phyloP scores from a whole-genome alignment of 306 rosid genomes.

The Vicia faba region DNA sequence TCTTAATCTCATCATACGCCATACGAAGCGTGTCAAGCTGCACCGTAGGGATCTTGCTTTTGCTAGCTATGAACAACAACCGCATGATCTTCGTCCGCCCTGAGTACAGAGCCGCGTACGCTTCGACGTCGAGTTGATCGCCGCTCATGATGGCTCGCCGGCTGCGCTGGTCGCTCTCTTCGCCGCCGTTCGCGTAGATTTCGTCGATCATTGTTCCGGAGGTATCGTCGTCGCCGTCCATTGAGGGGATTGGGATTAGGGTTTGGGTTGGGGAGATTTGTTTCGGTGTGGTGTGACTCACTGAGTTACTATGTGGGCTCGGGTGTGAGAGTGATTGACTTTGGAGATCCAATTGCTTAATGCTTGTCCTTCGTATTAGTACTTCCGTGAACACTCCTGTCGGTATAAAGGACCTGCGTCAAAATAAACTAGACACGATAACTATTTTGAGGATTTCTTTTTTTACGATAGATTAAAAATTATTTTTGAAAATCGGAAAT shows the following conservation, averaged over 20 bases:
- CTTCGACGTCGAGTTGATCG: constrained; percentile 94
- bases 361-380: background rate
- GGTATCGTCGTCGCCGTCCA: constrained; percentile 84
- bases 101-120: constrained; percentile 77
- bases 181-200: constrained; percentile 74
- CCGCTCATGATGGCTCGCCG: constrained; percentile 76
- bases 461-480: too few relatives aligned
- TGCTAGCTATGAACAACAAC: constrained; percentile 74
- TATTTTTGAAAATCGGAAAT: too few relatives aligned
- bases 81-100: constrained; percentile 90
- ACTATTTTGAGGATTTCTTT: too few relatives aligned
- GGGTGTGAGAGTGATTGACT: background rate
- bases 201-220: constrained; percentile 78
- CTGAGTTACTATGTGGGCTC: constrained; percentile 1
- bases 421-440: too few relatives aligned
- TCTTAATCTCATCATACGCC: constrained; percentile 97
- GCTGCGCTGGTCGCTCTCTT: constrained; percentile 56
- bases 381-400: background rate
- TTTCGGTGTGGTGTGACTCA: constrained; percentile 25
- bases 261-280: constrained; percentile 30
- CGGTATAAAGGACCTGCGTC: too few relatives aligned
- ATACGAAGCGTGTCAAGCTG: constrained; percentile 90
- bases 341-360: background rate
- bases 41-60: constrained; percentile 50
- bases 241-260: constrained; percentile 31